Evolutionary conservation across 2,329 filamentous ascomycete species (phyloP).

Genomic region (Ceratocystis destructans): DNA sequence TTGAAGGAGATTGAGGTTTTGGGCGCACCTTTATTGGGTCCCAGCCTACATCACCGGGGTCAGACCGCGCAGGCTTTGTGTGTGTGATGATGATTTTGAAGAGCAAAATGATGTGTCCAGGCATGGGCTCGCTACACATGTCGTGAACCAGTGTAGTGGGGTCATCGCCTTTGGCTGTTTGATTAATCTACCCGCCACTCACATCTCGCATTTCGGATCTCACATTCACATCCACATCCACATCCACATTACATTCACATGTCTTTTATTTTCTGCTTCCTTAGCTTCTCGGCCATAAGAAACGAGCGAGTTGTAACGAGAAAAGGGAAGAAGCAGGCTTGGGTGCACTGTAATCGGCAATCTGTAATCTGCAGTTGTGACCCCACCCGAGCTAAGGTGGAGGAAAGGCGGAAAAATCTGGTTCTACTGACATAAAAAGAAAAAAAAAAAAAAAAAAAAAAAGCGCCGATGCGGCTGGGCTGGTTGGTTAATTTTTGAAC

Average conservation of each 20-base stretch:
- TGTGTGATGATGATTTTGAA: too few relatives aligned
- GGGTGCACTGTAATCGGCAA: background rate
- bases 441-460: background rate
- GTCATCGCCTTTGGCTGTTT: too few relatives aligned
- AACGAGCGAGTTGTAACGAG: background rate
- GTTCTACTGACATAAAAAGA: background rate
- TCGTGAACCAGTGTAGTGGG: too few relatives aligned
- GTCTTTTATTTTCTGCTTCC: background rate
- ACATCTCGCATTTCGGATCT: background rate
- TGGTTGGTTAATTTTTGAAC: background rate
- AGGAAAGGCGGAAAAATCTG: background rate
- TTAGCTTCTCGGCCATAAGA: background rate
- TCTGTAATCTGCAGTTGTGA: background rate
- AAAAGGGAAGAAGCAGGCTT: background rate
- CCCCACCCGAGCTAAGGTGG: background rate
- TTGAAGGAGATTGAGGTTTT: background rate
- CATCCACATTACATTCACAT: background rate
- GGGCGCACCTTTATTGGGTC: too few relatives aligned
- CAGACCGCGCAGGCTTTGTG: background rate
- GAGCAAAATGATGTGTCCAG: too few relatives aligned
- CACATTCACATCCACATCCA: background rate
- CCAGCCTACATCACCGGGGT: background rate
- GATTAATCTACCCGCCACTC: background rate
- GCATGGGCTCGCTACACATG: too few relatives aligned
- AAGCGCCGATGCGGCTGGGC: constrained; percentile 4